Conservation (phyloP, 2,329 filamentous ascomycete genomes). For the Alternaria rosae region DNA sequence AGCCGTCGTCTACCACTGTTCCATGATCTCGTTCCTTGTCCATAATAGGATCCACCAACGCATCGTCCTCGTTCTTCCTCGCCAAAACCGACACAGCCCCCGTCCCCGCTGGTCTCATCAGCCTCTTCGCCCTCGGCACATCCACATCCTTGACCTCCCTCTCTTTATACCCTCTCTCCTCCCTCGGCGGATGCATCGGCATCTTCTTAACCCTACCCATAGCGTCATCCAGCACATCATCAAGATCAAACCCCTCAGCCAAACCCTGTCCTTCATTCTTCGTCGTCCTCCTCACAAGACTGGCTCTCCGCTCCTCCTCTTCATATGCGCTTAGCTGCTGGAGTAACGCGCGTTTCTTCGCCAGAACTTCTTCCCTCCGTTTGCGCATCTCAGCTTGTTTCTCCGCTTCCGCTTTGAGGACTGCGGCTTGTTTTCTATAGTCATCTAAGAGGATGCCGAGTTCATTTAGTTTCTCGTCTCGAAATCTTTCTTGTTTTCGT, state of each 20-base stretch:
- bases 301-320: not conserved
- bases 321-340: slow-evolving; percentile 1
- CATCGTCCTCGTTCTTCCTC: not conserved
- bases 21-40: not conserved
- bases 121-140: not conserved
- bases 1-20: too few relatives aligned
- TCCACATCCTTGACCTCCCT: not conserved
- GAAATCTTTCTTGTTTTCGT: not conserved
- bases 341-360: not conserved
- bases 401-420: not conserved
- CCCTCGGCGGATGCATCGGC: not conserved
- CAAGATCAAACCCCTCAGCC: not conserved
- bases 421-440: not conserved
- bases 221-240: slow-evolving; percentile 8
- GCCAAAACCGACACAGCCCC: not conserved
- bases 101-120: not conserved
- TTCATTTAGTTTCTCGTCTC: not conserved
- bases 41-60: not conserved
- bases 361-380: not conserved
- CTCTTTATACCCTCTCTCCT: too few relatives aligned
- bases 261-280: not conserved
- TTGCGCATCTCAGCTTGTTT: not conserved
- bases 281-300: not conserved
- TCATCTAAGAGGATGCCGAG: not conserved
- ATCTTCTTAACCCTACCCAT: not conserved